Conservation (phyloP, 768 basidiomycete species). For the Lentinus brumalis region DNA sequence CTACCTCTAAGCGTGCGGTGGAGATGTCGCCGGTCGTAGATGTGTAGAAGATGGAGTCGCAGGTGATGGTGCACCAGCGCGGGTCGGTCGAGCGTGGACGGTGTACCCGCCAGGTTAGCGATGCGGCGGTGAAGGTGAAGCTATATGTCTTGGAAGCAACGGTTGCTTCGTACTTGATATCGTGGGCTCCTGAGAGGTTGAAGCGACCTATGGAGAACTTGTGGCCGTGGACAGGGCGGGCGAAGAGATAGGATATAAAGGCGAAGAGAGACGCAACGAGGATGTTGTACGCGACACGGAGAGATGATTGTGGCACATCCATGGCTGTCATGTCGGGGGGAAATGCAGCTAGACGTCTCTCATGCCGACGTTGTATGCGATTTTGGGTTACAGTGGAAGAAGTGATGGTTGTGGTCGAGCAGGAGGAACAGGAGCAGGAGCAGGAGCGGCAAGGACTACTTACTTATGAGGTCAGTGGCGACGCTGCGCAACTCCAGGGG, state of each 20-base stretch:
- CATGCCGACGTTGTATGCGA: neutral
- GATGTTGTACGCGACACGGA: slow-evolving; percentile 2
- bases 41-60: slow-evolving; percentile 34
- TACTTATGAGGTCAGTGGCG: neutral
- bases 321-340: neutral
- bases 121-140: slow-evolving; percentile 20
- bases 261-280: slow-evolving; percentile 3
- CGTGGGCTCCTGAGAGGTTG: slow-evolving; percentile 10
- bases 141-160: slow-evolving; percentile 23
- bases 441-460: neutral
- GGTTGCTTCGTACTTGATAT: slow-evolving; percentile 21
- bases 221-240: slow-evolving; percentile 18
- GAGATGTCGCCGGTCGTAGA: slow-evolving; percentile 31
- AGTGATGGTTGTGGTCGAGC: neutral
- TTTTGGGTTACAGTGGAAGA: neutral
- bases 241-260: slow-evolving; percentile 16
- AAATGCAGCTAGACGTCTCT: neutral
- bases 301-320: neutral
- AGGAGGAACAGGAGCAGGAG: too few species aligned
- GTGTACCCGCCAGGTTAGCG: slow-evolving; percentile 30
- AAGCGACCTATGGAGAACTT: slow-evolving; percentile 19
- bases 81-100: slow-evolving; percentile 32
- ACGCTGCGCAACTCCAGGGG: neutral
- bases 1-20: slow-evolving; percentile 23
- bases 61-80: slow-evolving; percentile 35